Evolutionary conservation across 345 rosid genomes (phyloP).

Genomic region (Linum trigynum): DNA sequence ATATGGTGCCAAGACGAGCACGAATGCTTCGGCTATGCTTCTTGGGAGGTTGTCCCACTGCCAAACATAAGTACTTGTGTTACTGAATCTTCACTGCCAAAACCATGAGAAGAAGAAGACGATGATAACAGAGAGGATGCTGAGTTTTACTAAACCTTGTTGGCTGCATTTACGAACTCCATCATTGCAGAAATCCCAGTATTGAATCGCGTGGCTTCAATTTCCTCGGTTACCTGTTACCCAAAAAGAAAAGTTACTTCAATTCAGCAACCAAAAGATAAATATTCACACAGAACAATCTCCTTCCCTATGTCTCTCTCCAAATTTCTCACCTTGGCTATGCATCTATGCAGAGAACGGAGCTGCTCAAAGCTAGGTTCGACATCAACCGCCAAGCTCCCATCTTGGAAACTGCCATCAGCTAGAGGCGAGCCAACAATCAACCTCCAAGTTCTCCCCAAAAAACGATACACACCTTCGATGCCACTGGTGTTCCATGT

Average conservation of each 20-base stretch:
- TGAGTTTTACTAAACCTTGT: conserved; percentile 42
- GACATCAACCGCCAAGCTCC: conserved; percentile 46
- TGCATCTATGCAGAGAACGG: conserved; percentile 70
- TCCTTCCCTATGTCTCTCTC: conserved; percentile 39
- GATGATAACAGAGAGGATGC: neutral
- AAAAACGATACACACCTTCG: conserved; percentile 87
- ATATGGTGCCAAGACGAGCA: conserved; percentile 75
- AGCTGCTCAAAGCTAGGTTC: conserved; percentile 69
- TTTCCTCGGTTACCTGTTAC: conserved; percentile 76
- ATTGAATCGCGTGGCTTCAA: conserved; percentile 83
- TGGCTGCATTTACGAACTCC: conserved; percentile 88
- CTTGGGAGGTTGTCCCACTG: conserved; percentile 83
- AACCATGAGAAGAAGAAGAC: conserved; percentile 1
- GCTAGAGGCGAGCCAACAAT: conserved; percentile 58
- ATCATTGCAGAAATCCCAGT: conserved; percentile 96
- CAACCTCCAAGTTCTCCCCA: conserved; percentile 86
- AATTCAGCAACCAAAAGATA: neutral
- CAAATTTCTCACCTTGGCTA: conserved; percentile 54
- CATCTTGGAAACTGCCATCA: conserved; percentile 49
- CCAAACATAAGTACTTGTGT: neutral
- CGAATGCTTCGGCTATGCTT: conserved; percentile 54
- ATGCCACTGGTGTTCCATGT: conserved; percentile 94
- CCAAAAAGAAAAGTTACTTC: conserved; percentile 5
- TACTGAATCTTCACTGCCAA: neutral
- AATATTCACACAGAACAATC: neutral